Percentiles rank a stretch among this genome's conserved stretches.
phyloP scores from a whole-genome alignment of 345 rosid species.

The Populus davidiana region DNA sequence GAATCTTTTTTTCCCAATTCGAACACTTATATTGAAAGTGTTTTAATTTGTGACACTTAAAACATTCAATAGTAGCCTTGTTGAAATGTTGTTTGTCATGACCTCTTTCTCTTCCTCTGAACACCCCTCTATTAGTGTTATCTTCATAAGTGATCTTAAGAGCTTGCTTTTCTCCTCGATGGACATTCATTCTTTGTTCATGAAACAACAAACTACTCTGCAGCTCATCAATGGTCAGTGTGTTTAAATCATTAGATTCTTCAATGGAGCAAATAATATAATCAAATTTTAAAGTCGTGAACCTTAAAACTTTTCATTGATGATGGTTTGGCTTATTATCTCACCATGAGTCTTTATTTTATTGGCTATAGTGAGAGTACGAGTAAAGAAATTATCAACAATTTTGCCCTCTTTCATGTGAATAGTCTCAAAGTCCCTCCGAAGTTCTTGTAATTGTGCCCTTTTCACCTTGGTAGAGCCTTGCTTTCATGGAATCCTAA shows the following conservation, averaged over 20 bases:
- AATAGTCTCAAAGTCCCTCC: not conserved
- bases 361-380: too few species aligned
- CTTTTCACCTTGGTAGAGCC: not conserved
- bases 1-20: too few species aligned
- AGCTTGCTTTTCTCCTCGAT: not conserved
- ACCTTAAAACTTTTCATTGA: not conserved
- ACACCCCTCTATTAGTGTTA: not conserved
- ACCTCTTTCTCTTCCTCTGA: not conserved
- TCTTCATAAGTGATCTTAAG: not conserved
- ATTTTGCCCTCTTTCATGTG: too few species aligned
- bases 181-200: not conserved
- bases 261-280: not conserved
- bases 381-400: not conserved
- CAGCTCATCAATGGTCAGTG: not conserved
- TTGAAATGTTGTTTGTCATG: not conserved
- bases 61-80: not conserved
- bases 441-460: not conserved
- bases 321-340: not conserved
- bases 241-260: not conserved
- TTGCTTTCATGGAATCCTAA: not conserved
- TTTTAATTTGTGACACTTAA: not conserved
- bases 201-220: not conserved
- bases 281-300: not conserved
- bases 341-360: not conserved
- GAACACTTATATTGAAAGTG: too few species aligned